These are phyloP conservation scores for Calocybe cyanea DNA, from an alignment of 768 basidiomycete genomes.

Conservation along the genomic window DNA sequence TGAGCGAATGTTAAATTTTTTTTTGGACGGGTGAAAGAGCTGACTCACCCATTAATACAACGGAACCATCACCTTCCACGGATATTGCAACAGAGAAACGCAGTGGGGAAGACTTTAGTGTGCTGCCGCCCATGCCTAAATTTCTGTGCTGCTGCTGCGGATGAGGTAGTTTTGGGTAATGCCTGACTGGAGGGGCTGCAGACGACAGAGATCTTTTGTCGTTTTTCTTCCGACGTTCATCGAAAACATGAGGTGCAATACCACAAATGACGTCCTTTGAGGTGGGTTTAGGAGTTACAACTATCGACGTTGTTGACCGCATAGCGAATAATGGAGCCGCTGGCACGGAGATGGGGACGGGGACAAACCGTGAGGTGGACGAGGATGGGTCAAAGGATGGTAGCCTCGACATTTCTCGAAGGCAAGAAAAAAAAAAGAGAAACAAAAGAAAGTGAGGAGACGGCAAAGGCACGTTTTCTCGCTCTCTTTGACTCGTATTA, in stretches of 20 bases:
- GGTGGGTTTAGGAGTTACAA: constrained; percentile 35
- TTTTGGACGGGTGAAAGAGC: too few relatives aligned
- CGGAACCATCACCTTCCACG: constrained; percentile 30
- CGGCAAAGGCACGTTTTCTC: constrained; percentile 10
- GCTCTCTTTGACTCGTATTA: constrained; percentile 8
- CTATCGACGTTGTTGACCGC: too few relatives aligned
- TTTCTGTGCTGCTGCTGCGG: constrained; percentile 21
- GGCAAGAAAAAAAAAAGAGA: neutral
- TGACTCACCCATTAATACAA: constrained; percentile 28
- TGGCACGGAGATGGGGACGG: too few relatives aligned
- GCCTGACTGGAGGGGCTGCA: constrained; percentile 6
- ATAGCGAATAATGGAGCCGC: too few relatives aligned
- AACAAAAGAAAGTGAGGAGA: neutral
- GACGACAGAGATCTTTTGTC: constrained; percentile 21
- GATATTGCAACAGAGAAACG: constrained; percentile 29
- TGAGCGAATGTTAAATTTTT: neutral
- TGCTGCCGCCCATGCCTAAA: too few relatives aligned
- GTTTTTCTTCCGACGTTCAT: constrained; percentile 30
- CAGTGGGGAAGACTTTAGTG: constrained; percentile 31
- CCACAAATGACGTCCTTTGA: constrained; percentile 39
- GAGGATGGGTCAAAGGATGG: too few relatives aligned
- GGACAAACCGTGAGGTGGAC: too few relatives aligned
- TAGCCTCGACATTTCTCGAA: constrained; percentile 3
- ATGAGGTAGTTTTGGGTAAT: constrained; percentile 14
- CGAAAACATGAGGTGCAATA: constrained; percentile 44